phyloP scores from a whole-genome alignment of 306 rosid species.

The Fragaria vesca region DNA sequence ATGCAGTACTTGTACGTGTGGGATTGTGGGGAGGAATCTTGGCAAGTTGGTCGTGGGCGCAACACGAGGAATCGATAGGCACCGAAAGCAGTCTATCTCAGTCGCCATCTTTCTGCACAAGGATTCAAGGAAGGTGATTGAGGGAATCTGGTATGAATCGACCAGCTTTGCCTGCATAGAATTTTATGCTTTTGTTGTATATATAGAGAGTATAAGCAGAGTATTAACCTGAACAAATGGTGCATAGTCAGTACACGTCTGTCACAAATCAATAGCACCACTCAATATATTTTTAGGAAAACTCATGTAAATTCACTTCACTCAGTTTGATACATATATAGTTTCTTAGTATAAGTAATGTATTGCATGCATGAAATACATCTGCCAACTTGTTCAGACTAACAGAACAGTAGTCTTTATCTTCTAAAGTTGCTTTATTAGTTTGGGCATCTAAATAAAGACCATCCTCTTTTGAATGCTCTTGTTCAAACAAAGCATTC shows the following conservation, averaged over 20 bases:
- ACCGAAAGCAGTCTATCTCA: constrained; percentile 45
- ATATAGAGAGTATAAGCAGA: constrained; percentile 19
- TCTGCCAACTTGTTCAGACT: constrained; percentile 56
- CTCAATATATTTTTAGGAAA: neutral
- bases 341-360: constrained; percentile 1
- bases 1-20: constrained; percentile 24
- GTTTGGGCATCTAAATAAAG: constrained; percentile 65
- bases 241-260: constrained; percentile 36
- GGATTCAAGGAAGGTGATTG: constrained; percentile 53
- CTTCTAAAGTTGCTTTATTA: constrained; percentile 36
- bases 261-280: constrained; percentile 22
- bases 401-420: constrained; percentile 33
- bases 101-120: constrained; percentile 38
- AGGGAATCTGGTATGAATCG: constrained; percentile 64
- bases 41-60: constrained; percentile 58
- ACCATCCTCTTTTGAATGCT: constrained; percentile 50
- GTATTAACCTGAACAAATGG: constrained; percentile 35
- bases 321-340: neutral
- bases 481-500: constrained; percentile 36
- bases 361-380: constrained; percentile 33
- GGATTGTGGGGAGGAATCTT: constrained; percentile 53
- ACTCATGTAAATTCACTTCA: neutral
- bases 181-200: constrained; percentile 33
- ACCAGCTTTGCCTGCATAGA: constrained; percentile 25
- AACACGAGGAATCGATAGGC: constrained; percentile 44